Evolutionary conservation across 805 yeast genomes (phyloP).

Genomic region (Yamadazyma endophytica): DNA sequence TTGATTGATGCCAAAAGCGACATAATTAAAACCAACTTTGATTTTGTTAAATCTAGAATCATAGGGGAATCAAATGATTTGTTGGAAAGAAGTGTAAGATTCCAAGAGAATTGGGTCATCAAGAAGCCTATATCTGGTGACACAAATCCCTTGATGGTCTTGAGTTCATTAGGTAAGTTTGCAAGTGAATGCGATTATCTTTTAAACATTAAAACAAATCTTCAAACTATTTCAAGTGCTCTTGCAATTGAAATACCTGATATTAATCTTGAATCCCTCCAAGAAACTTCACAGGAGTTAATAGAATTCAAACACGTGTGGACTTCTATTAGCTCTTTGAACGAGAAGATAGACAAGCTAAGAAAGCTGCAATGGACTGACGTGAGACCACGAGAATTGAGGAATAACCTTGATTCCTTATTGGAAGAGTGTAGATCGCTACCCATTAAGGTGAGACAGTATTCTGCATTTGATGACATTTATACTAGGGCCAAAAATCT

Average conservation of each 20-base stretch:
- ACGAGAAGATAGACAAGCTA: conserved; percentile 42
- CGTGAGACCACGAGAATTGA: conserved; percentile 41
- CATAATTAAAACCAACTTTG: conserved; percentile 38
- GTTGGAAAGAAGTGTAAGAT: conserved; percentile 20
- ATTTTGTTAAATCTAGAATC: conserved; percentile 39
- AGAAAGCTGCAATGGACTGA: conserved; percentile 46
- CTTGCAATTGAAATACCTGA: conserved; percentile 6
- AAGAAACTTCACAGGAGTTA: conserved; percentile 43
- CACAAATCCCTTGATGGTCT: conserved; percentile 40
- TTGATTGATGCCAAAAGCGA: conserved; percentile 29
- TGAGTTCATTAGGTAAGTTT: conserved; percentile 29
- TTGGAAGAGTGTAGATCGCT: conserved; percentile 42
- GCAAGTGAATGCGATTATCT: conserved; percentile 11
- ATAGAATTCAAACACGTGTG: conserved; percentile 58
- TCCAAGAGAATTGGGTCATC: conserved; percentile 44
- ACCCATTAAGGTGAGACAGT: conserved; percentile 60
- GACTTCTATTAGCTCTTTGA: conserved; percentile 52
- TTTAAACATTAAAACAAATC: conserved; percentile 3
- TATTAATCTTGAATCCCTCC: conserved; percentile 17
- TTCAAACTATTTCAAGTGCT: conserved; percentile 2
- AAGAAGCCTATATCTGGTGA: conserved; percentile 45
- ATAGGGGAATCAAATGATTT: conserved; percentile 36
- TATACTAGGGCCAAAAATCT: conserved; percentile 41
- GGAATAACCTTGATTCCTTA: conserved; percentile 49
- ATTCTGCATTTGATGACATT: conserved; percentile 63